These are phyloP conservation scores for Beauveria australis DNA, from an alignment of 2,329 filamentous ascomycete species.

Conservation along the genomic window DNA sequence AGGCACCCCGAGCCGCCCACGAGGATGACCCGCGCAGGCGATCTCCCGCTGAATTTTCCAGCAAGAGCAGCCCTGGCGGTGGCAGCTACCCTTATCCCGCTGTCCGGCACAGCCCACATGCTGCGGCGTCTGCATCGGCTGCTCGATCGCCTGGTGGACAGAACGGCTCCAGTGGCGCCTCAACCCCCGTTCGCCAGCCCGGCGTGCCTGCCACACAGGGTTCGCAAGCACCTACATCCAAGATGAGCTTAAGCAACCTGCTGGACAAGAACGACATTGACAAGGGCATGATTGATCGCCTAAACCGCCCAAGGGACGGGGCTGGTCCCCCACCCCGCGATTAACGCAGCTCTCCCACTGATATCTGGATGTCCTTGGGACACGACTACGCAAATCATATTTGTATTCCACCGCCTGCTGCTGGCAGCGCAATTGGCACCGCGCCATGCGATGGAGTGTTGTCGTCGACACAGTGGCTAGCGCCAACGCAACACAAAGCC, in stretches of 20 bases:
- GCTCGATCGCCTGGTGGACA: slow-evolving; percentile 24
- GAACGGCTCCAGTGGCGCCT: slow-evolving; percentile 28
- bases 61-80: slow-evolving; percentile 38
- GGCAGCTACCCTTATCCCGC: slow-evolving; percentile 32
- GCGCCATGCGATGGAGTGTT: neutral
- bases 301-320: slow-evolving; percentile 31
- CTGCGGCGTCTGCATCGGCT: slow-evolving; percentile 5
- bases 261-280: slow-evolving; percentile 48
- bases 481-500: neutral
- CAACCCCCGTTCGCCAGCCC: slow-evolving; percentile 23
- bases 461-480: neutral
- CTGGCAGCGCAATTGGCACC: slow-evolving; percentile 1
- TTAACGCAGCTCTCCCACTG: neutral
- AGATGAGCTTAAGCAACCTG: slow-evolving; percentile 46
- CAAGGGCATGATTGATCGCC: slow-evolving; percentile 43
- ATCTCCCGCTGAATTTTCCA: slow-evolving; percentile 42
- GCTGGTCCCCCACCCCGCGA: neutral
- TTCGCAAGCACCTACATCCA: slow-evolving; percentile 26
- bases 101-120: slow-evolving; percentile 28
- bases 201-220: slow-evolving; percentile 17
- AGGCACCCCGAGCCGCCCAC: slow-evolving; percentile 33
- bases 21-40: slow-evolving; percentile 44
- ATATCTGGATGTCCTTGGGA: slow-evolving; percentile 9
- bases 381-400: neutral
- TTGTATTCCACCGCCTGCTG: neutral